Conservation (phyloP, 2,329 filamentous ascomycete genomes). For the Diaporthe caulivora region DNA sequence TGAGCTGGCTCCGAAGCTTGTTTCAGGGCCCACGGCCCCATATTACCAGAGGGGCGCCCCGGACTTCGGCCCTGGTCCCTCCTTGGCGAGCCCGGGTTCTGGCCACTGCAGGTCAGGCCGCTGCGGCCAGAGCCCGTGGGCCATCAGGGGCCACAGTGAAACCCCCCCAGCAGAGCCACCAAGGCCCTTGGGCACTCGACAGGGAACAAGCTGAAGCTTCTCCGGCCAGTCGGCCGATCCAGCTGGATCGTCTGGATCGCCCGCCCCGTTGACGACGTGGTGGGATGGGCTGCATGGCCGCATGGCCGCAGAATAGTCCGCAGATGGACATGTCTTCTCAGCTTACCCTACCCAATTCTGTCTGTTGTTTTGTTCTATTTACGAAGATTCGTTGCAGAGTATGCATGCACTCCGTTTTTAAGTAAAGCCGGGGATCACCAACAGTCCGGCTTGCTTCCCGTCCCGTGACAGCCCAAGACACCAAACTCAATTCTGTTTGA, state of each 20-base stretch:
- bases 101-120: conserved; percentile 18
- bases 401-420: conserved; percentile 16
- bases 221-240: not conserved
- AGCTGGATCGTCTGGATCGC: not conserved
- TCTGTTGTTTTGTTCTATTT: conserved; percentile 6
- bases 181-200: not conserved
- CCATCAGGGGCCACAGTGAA: conserved; percentile 16
- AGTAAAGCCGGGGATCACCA: not conserved
- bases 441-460: not conserved
- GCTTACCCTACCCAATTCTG: not conserved
- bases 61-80: conserved; percentile 7
- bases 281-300: too few relatives aligned
- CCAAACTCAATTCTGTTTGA: not conserved
- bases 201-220: conserved; percentile 1
- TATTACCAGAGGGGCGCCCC: not conserved
- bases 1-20: conserved; percentile 23
- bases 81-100: not conserved
- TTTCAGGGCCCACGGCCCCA: conserved; percentile 26
- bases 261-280: too few relatives aligned
- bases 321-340: not conserved
- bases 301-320: not conserved
- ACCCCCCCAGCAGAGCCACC: not conserved
- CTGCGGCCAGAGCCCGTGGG: conserved; percentile 14
- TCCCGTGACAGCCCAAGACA: not conserved
- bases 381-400: not conserved